Evolutionary conservation across 2,329 filamentous ascomycete species (phyloP), one percentile per base, ranked within the genome.

Genomic region (Fusarium staphyleae): DNA sequence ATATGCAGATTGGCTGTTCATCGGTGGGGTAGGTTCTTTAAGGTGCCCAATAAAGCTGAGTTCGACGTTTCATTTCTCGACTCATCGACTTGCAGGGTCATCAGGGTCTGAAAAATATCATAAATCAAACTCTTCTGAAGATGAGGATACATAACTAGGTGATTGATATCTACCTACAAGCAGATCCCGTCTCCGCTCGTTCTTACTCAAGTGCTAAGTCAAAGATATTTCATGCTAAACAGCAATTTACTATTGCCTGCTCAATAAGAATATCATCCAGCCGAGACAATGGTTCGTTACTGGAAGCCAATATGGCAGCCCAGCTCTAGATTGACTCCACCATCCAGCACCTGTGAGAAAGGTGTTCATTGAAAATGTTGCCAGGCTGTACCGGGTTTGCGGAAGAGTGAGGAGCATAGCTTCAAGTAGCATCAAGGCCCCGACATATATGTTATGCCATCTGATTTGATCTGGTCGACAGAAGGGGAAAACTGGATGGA

Each of bases 61-160:
- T 13, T 15, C 11, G 32, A 19, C 9, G 24, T 16, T 5, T 45
- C 19, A 10, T 30, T 7, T 9, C 29, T 26, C 24, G 36, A 34
- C 5, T 41, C 40, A 1, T 40, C 16, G 2, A 44, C 40, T 41
- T 51, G 47, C 5, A 54, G 29, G 14, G 45, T 43, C 16, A 54
- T 39, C 15, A 51, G 18, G 6, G 51, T n/a, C n/a, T n/a, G n/a
- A n/a, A n/a, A n/a, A n/a, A n/a, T n/a, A n/a, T n/a, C n/a, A n/a
- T n/a, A n/a, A n/a, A n/a, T n/a, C n/a, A n/a, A n/a, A n/a, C n/a
- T n/a, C n/a, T n/a, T n/a, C n/a, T n/a, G n/a, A n/a, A n/a, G n/a
- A n/a, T n/a, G n/a, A n/a, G n/a, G n/a, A n/a, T n/a, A n/a, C n/a
- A n/a, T n/a, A n/a, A n/a, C n/a, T n/a, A n/a, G n/a, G n/a, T n/a